Conservation (phyloP, 1,139 yeast genomes). For the Pichia sp. region DNA sequence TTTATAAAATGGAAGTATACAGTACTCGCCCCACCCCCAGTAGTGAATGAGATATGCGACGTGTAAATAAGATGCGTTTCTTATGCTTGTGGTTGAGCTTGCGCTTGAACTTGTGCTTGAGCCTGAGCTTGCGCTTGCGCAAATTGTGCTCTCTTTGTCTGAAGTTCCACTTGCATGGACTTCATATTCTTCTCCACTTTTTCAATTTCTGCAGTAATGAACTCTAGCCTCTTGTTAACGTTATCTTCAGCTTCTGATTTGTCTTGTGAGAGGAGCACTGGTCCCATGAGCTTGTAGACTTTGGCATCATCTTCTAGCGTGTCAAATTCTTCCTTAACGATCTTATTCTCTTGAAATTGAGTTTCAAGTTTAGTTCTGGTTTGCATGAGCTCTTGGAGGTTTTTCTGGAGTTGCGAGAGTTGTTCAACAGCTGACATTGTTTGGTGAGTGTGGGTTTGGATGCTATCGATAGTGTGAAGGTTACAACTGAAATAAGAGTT, state of each 20-base stretch:
- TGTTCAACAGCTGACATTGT: constrained; percentile 20
- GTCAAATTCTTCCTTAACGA: constrained; percentile 78
- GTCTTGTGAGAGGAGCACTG: constrained; percentile 86
- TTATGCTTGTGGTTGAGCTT: no score
- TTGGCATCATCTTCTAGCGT: constrained; percentile 45
- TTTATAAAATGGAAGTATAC: not conserved
- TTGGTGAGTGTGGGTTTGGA: not conserved
- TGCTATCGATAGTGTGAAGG: no score
- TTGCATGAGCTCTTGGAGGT: constrained; percentile 41
- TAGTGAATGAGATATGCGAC: no score
- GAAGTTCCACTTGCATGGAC: constrained; percentile 34
- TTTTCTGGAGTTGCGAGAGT: constrained; percentile 30
- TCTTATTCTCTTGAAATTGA: constrained; percentile 83
- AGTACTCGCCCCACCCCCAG: no score
- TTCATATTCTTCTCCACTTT: constrained; percentile 57
- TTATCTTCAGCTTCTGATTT: constrained; percentile 71
- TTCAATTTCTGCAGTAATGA: constrained; percentile 68
- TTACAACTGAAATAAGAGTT: no score
- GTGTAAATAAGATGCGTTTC: no score
- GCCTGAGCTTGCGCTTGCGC: no score
- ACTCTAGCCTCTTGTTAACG: constrained; percentile 83
- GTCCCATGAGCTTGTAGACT: constrained; percentile 86
- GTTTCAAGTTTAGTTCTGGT: constrained; percentile 70
- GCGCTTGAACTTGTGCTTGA: no score
- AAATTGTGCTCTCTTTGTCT: constrained; percentile 3